Evolutionary conservation across 768 basidiomycete genomes (phyloP).

Genomic region (Pulveroboletus sp.): DNA sequence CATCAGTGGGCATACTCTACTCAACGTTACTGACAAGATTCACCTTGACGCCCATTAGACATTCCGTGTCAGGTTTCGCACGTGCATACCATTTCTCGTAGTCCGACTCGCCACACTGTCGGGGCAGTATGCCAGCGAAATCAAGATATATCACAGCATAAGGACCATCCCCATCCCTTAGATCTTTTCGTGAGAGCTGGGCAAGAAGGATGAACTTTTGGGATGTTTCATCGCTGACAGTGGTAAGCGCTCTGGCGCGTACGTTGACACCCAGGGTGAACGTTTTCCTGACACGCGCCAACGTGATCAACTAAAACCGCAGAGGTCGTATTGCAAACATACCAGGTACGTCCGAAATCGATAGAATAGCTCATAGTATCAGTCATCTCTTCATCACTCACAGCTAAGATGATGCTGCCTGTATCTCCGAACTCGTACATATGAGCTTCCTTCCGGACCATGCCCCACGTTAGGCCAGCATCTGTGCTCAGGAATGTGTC

Average conservation of each 20-base stretch:
- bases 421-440: slow-evolving; percentile 96
- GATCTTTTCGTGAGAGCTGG: slow-evolving; percentile 59
- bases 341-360: slow-evolving; percentile 84
- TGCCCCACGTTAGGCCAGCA: slow-evolving; percentile 82
- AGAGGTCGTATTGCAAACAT: slow-evolving; percentile 23
- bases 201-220: slow-evolving; percentile 93
- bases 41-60: slow-evolving; percentile 94
- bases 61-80: slow-evolving; percentile 55
- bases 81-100: slow-evolving; percentile 89
- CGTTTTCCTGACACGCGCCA: slow-evolving; percentile 46
- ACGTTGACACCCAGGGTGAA: slow-evolving; percentile 67
- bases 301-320: neutral
- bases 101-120: slow-evolving; percentile 67
- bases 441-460: slow-evolving; percentile 70
- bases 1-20: neutral
- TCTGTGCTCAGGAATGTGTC: slow-evolving; percentile 93
- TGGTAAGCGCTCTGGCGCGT: slow-evolving; percentile 73
- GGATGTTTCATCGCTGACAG: slow-evolving; percentile 91
- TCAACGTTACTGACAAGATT: slow-evolving; percentile 10
- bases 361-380: slow-evolving; percentile 71
- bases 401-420: slow-evolving; percentile 72
- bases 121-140: slow-evolving; percentile 62
- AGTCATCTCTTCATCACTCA: slow-evolving; percentile 80
- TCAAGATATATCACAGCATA: slow-evolving; percentile 79
- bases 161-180: slow-evolving; percentile 46